phyloP scores from a whole-genome alignment of 2,329 filamentous ascomycete species.

The Colletotrichum lini region DNA sequence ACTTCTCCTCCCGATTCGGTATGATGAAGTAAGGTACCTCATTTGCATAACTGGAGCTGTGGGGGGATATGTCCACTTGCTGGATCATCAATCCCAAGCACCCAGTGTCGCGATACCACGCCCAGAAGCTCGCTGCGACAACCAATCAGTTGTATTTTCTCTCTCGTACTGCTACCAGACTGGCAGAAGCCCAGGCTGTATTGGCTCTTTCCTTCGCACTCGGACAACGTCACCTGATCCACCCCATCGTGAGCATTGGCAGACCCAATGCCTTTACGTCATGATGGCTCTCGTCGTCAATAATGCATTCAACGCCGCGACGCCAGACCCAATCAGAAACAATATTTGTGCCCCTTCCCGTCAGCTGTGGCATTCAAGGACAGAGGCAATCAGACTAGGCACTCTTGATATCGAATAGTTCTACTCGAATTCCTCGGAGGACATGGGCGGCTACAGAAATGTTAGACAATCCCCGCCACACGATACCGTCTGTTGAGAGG shows the following conservation, averaged over 20 bases:
- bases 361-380: constrained; percentile 1
- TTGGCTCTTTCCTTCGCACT: neutral
- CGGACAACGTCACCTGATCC: neutral
- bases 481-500: neutral
- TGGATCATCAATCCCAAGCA: neutral
- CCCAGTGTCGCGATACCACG: neutral
- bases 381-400: constrained; percentile 1
- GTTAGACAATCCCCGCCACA: constrained; percentile 6
- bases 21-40: constrained; percentile 63
- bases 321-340: constrained; percentile 31
- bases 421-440: constrained; percentile 63
- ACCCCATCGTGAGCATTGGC: neutral
- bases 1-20: constrained; percentile 83
- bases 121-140: constrained; percentile 3
- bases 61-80: neutral
- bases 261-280: constrained; percentile 20
- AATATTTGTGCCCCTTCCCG: neutral
- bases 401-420: neutral
- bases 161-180: constrained; percentile 1
- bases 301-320: constrained; percentile 34
- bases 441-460: constrained; percentile 57
- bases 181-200: neutral
- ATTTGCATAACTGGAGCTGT: neutral
- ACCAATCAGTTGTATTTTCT: constrained; percentile 24
- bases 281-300: constrained; percentile 12